phyloP scores from a whole-genome alignment of 1,139 yeast species.

The Candida tetrigidarum region DNA sequence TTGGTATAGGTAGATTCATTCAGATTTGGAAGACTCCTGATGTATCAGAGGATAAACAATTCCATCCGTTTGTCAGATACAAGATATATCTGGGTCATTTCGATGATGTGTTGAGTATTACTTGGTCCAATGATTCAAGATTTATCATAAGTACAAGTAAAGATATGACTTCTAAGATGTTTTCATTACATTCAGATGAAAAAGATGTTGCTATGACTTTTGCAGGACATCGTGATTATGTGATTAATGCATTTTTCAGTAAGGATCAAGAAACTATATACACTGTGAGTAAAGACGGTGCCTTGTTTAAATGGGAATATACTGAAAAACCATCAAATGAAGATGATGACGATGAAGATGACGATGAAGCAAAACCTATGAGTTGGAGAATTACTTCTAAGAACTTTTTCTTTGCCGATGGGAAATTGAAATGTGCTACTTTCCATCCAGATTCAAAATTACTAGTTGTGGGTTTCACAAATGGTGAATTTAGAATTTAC shows the following conservation, averaged over 20 bases:
- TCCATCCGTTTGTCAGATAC: slow-evolving; percentile 94
- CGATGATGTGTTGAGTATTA: slow-evolving; percentile 73
- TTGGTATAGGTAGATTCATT: slow-evolving; percentile 78
- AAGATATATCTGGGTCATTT: slow-evolving; percentile 93
- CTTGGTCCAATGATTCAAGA: slow-evolving; percentile 92
- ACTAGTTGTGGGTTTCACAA: slow-evolving; percentile 85
- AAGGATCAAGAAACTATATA: slow-evolving; percentile 85
- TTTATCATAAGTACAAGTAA: slow-evolving; percentile 86
- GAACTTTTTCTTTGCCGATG: slow-evolving; percentile 72
- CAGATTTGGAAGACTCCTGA: slow-evolving; percentile 97
- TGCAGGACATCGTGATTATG: slow-evolving; percentile 93
- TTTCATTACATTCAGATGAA: slow-evolving; percentile 75
- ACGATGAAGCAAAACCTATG: slow-evolving; percentile 27
- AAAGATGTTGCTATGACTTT: slow-evolving; percentile 82
- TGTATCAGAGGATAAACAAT: slow-evolving; percentile 73
- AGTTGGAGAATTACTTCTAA: slow-evolving; percentile 88
- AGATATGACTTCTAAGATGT: slow-evolving; percentile 89
- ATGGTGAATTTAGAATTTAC: slow-evolving; percentile 92
- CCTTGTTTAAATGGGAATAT: slow-evolving; percentile 91
- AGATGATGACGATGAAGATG: slow-evolving; percentile 35
- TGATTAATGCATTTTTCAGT: slow-evolving; percentile 84
- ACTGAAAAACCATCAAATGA: slow-evolving; percentile 49
- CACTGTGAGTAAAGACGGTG: slow-evolving; percentile 94
- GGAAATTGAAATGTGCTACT: slow-evolving; percentile 78
- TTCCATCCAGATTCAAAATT: slow-evolving; percentile 76